Percentiles rank a stretch among this genome's conserved stretches.
These are phyloP conservation scores for Bruguiera hainesii DNA, from an alignment of 441 rosid genomes.

Conservation along the genomic window DNA sequence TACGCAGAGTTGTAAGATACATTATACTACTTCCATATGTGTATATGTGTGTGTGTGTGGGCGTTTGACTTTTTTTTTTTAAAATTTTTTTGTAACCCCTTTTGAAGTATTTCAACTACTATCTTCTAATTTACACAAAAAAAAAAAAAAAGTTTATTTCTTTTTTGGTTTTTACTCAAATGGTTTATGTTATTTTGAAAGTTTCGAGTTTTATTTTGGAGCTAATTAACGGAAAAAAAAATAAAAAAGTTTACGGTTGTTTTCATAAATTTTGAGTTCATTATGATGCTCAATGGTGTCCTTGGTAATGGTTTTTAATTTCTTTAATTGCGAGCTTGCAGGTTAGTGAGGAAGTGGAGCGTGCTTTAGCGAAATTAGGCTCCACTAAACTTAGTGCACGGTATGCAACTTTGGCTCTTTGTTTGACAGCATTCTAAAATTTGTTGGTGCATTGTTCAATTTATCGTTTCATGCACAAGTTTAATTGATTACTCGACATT, in stretches of 20 bases:
- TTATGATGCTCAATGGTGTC: neutral
- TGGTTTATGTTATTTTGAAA: too few species aligned
- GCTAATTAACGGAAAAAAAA: too few species aligned
- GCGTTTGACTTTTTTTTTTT: neutral
- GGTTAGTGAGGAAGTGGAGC: constrained; percentile 96
- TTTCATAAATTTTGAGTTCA: neutral
- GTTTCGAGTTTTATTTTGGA: too few species aligned
- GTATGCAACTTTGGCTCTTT: constrained; percentile 26
- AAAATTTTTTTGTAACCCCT: neutral
- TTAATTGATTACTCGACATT: neutral
- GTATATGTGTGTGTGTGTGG: constrained; percentile 1
- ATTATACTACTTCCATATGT: neutral
- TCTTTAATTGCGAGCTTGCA: constrained; percentile 23
- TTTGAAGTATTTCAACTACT: too few species aligned
- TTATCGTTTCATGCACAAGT: neutral
- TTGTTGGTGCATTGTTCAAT: neutral
- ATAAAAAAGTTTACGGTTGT: too few species aligned
- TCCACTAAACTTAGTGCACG: constrained; percentile 59
- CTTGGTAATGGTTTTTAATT: neutral
- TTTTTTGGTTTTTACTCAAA: too few species aligned
- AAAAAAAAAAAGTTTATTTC: too few species aligned
- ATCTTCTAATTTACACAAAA: too few species aligned
- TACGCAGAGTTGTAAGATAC: constrained; percentile 72
- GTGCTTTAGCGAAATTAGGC: constrained; percentile 80
- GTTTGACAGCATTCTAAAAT: neutral